These are phyloP conservation scores for Candida sphagnicola DNA, from an alignment of 805 yeast genomes.

Conservation along the genomic window DNA sequence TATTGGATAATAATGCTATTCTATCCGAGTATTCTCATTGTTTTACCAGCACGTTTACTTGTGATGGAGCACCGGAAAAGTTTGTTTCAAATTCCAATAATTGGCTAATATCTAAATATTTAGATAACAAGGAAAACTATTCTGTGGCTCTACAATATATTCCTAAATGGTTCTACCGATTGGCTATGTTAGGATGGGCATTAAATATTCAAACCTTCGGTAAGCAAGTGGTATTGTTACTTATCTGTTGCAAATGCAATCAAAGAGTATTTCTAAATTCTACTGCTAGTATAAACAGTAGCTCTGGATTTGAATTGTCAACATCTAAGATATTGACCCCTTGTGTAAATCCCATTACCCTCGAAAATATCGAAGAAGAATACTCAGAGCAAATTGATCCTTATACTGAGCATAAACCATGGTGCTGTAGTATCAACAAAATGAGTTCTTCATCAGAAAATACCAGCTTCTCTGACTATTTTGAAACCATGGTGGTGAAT, in stretches of 20 bases:
- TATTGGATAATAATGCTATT: slow-evolving; percentile 21
- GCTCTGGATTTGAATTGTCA: slow-evolving; percentile 13
- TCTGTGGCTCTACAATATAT: slow-evolving; percentile 16
- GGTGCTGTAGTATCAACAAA: slow-evolving; percentile 27
- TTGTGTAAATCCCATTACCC: slow-evolving; percentile 22
- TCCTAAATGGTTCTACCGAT: slow-evolving; percentile 30
- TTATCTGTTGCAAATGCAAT: slow-evolving; percentile 37
- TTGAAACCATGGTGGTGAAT: slow-evolving; percentile 17
- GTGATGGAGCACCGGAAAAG: slow-evolving; percentile 4
- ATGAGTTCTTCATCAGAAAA: slow-evolving; percentile 8
- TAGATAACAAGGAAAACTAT: slow-evolving; percentile 34
- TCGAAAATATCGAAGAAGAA: slow-evolving; percentile 4
- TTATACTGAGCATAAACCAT: slow-evolving; percentile 27
- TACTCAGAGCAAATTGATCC: slow-evolving; percentile 18
- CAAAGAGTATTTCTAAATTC: slow-evolving; percentile 27
- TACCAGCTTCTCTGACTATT: slow-evolving; percentile 15
- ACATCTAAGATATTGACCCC: slow-evolving; percentile 26
- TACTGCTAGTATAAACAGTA: slow-evolving; percentile 2
- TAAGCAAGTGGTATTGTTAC: slow-evolving; percentile 21
- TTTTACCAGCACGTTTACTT: slow-evolving; percentile 4
- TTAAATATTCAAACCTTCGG: slow-evolving; percentile 28
- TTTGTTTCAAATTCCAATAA: slow-evolving; percentile 24
- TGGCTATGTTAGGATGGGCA: slow-evolving; percentile 38
- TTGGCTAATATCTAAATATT: slow-evolving; percentile 29
- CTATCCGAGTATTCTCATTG: slow-evolving; percentile 10